Evolutionary conservation across 2,329 filamentous ascomycete species (phyloP).

Genomic region (Beauveria brongniartii): DNA sequence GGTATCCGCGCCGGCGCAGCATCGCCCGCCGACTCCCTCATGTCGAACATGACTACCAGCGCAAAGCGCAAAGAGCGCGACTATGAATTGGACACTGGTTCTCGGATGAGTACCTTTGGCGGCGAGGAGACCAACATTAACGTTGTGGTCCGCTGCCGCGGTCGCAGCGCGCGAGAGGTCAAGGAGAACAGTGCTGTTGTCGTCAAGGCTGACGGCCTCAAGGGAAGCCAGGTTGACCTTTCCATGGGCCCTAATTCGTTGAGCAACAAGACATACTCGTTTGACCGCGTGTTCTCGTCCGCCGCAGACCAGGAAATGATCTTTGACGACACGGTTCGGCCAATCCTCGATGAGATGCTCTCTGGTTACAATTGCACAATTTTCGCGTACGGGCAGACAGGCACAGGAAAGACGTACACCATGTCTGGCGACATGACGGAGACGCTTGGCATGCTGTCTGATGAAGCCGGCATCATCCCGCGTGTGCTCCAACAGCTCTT

Average conservation of each 20-base stretch:
- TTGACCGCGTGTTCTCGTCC: constrained; percentile 94
- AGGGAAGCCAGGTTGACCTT: constrained; percentile 74
- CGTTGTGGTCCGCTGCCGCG: constrained; percentile 90
- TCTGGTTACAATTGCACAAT: constrained; percentile 96
- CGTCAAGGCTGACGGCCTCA: constrained; percentile 78
- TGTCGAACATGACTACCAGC: constrained; percentile 49
- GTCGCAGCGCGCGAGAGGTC: constrained; percentile 86
- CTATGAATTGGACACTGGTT: constrained; percentile 53
- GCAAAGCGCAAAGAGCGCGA: constrained; percentile 83
- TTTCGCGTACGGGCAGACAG: constrained; percentile 96
- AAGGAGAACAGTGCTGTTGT: constrained; percentile 93
- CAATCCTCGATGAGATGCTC: constrained; percentile 93
- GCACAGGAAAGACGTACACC: constrained; percentile 97
- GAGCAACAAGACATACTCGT: constrained; percentile 93
- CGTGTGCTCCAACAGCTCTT: constrained; percentile 84
- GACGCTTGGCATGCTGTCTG: constrained; percentile 74
- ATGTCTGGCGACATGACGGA: constrained; percentile 98
- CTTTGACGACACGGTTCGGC: constrained; percentile 90
- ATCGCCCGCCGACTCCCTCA: constrained; percentile 64
- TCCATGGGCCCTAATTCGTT: constrained; percentile 89
- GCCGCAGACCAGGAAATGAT: constrained; percentile 91
- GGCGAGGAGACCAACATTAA: constrained; percentile 89
- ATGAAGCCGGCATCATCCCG: constrained; percentile 91
- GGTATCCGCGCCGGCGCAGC: constrained; percentile 33
- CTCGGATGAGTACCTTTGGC: constrained; percentile 10